Percentiles rank a stretch among this genome's conserved stretches.
These are phyloP conservation scores for Trichoderma simmonsii DNA, from an alignment of 2,329 filamentous ascomycete species.

Conservation along the genomic window DNA sequence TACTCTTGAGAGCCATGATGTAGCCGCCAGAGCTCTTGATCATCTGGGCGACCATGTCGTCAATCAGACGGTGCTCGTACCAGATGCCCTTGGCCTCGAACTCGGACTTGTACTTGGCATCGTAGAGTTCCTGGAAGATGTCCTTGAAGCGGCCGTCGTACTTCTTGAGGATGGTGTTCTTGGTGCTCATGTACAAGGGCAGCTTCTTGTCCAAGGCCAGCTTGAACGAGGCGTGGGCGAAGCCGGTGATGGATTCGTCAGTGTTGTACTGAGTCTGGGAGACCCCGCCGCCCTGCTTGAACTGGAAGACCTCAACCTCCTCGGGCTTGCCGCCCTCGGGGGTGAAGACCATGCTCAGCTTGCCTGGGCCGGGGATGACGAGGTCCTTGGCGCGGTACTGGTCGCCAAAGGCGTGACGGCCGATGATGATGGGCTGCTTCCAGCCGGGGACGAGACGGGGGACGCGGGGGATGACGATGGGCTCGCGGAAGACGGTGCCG, in stretches of 20 bases:
- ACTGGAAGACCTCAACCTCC: slow-evolving; percentile 86
- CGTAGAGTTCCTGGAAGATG: slow-evolving; percentile 97
- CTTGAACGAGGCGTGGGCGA: slow-evolving; percentile 96
- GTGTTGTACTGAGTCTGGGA: slow-evolving; percentile 98
- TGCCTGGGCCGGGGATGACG: slow-evolving; percentile 78
- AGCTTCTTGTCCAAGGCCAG: slow-evolving; percentile 81
- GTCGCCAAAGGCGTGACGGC: slow-evolving; percentile 96
- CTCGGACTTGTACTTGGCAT: slow-evolving; percentile 77
- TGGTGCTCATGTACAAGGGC: slow-evolving; percentile 99
- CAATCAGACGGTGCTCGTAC: slow-evolving; percentile 99
- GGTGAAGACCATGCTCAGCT: slow-evolving; percentile 91
- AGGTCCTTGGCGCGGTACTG: slow-evolving; percentile 96
- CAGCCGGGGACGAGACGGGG: slow-evolving; percentile 93
- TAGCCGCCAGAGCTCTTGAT: slow-evolving; percentile 97
- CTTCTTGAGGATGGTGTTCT: slow-evolving; percentile 99
- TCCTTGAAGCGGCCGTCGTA: slow-evolving; percentile 99
- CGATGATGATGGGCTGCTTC: slow-evolving; percentile 99
- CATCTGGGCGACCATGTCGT: slow-evolving; percentile 99
- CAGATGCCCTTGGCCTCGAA: slow-evolving; percentile 93
- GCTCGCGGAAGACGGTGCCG: slow-evolving; percentile 98
- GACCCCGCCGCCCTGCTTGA: slow-evolving; percentile 80
- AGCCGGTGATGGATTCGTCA: slow-evolving; percentile 88
- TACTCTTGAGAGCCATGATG: slow-evolving; percentile 97
- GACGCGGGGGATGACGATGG: slow-evolving; percentile 91
- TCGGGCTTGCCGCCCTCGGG: slow-evolving; percentile 75